Conservation (phyloP, 805 yeast species). For the Ogataea methanolica region DNA sequence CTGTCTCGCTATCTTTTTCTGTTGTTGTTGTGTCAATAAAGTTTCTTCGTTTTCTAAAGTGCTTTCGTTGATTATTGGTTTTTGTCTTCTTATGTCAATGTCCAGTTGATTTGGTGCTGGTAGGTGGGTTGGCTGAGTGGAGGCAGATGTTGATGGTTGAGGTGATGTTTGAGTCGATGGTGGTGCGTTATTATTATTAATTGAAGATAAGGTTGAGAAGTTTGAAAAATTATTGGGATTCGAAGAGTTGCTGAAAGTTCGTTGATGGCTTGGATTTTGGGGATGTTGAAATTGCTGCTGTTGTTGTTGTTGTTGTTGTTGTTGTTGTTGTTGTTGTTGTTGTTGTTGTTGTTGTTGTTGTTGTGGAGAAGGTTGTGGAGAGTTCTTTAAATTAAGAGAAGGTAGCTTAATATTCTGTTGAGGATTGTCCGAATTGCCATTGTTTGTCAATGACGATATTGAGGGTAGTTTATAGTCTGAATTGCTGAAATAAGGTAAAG, state of each 20-base stretch:
- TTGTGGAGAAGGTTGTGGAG: neutral
- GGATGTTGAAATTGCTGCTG: slow-evolving; percentile 11
- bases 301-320: slow-evolving; percentile 4
- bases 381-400: slow-evolving; percentile 7
- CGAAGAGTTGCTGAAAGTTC: neutral
- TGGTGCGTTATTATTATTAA: neutral
- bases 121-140: slow-evolving; percentile 5
- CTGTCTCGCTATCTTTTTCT: neutral
- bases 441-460: slow-evolving; percentile 29
- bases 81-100: neutral
- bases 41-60: neutral
- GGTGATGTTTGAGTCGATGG: neutral
- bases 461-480: slow-evolving; percentile 34
- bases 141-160: neutral
- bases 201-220: too few species aligned
- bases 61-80: neutral
- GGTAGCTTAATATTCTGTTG: slow-evolving; percentile 13
- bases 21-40: neutral
- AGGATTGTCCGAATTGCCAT: neutral
- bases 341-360: neutral
- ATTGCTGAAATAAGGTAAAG: slow-evolving; percentile 5
- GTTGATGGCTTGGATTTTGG: slow-evolving; percentile 2
- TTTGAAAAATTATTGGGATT: too few species aligned
- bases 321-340: slow-evolving; percentile 5
- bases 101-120: slow-evolving; percentile 16